A percentile compares a stretch with the other conserved stretches of the same genome.
Evolutionary conservation across 2,329 filamentous ascomycete species (phyloP).

Genomic region (Trichoderma asperellum): DNA sequence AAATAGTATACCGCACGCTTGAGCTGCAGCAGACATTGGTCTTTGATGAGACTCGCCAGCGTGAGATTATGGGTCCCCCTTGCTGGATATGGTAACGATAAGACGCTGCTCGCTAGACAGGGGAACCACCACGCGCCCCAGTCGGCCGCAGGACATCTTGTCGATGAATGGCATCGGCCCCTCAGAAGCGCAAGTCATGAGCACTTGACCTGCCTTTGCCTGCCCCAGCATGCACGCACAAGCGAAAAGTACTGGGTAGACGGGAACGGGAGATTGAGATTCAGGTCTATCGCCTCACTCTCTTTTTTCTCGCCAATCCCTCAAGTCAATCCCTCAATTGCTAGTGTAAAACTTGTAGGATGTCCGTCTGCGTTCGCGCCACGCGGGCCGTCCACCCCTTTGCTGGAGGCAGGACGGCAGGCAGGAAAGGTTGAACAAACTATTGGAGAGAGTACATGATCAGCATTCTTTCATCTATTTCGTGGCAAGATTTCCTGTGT

Average conservation of each 20-base stretch:
- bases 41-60: constrained; percentile 11
- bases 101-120: constrained; percentile 9
- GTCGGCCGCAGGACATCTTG: constrained; percentile 13
- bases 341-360: neutral
- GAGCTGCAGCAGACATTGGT: constrained; percentile 11
- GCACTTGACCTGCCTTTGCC: neutral
- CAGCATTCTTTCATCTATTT: constrained; percentile 12
- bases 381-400: neutral
- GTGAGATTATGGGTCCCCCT: constrained; percentile 21
- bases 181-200: neutral
- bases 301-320: neutral
- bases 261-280: neutral
- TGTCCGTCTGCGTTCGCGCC: constrained; percentile 3
- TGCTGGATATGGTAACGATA: constrained; percentile 1
- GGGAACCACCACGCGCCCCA: constrained; percentile 8
- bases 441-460: constrained; percentile 8
- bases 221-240: neutral
- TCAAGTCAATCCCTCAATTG: neutral
- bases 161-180: neutral
- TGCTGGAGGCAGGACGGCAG: neutral
- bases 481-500: neutral
- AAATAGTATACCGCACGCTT: neutral
- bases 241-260: neutral
- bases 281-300: neutral
- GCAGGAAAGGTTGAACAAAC: neutral